Base-by-base conservation (phyloP, 345 rosid species). In the Eucalyptus grandis region DNA sequence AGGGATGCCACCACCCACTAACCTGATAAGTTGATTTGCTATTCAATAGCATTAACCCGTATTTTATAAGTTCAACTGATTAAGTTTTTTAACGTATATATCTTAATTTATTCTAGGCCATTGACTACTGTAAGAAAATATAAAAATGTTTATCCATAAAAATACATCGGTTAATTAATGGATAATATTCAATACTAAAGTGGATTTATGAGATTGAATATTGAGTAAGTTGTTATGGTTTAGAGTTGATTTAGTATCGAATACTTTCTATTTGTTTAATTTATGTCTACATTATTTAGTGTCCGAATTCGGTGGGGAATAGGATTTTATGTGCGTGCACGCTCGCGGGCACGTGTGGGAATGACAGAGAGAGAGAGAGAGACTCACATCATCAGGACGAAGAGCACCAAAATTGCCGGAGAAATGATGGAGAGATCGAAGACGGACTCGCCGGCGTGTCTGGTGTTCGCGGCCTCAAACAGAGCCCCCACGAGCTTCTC, bases 351-450 rank as follows among this genome's bases (percentile, higher is more conserved):
- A 21, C 82, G 14, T 46, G 53, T 85, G 54, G 27, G 34, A 44
- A 83, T 6, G 22, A 31, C 31, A 77, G 27, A 93, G 69, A 81
- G 27, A 93, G 44, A 62, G 65, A 16, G 44, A 8, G 77, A 82
- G 30, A 93, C 98, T 95, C 53, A 96, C 97, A 96, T 96, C 96
- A 95, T 94, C 40, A 93, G 53, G 83, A 93, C 89, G 88, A 96
- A 94, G 60, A 96, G 88, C 87, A 96, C 93, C 91, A 96, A 88
- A 26, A 94, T 65, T 0, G 98, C 94, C 2, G 95, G 91, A 10
- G 98, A 93, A 31, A 96, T 86, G 54, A 87, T 50, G 49, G 96
- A 93, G 86, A 96, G 89, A 44, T 96, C 97, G 4, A 95, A 90
- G 22, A 93, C 67, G 8, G 95, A 88, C 90, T 96, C 98, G 2